Base-by-base conservation (phyloP, 768 basidiomycete genomes). In the Hydnomerulius pinastri region DNA sequence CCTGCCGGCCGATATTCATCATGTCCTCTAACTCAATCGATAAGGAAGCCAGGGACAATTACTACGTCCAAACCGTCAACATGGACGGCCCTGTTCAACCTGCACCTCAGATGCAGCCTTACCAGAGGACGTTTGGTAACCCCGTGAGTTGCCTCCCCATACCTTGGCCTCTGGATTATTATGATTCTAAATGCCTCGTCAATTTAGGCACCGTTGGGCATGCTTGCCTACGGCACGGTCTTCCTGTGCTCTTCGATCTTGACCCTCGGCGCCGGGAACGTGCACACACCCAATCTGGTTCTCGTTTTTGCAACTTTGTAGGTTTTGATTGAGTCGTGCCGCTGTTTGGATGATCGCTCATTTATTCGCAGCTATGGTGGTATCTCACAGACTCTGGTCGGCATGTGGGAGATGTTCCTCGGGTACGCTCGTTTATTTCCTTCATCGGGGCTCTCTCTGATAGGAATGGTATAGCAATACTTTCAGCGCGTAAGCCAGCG, bases 331-430 rank as follows among this genome's bases (percentile, higher is more conserved):
- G 23, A 28, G 7, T 12, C 20, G 6, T n/a, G 6, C 27, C 18
- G 6, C 21, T n/a, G n/a, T 20, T 11, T 39, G 29, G 28, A 9
- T 15, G 30, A 20, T 20, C 8, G 4, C 39, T 55, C 18, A 57
- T 29, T 17, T 29, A 8, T 27, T 48, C 39, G 28, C n/a, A 65
- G 66, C 51, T 65, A 67, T 27, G 65, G 65, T 8, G 63, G 66
- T 36, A 67, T 67, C 41, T 58, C 62, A 15, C 65, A 65, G 42
- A 62, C 63, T 4, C 48, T 65, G 8, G 63, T 65, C 7, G 63
- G 65, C 33, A 63, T 67, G 64, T 67, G 66, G 64, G 64, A 67
- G 24, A 62, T 65, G 54, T 65, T 59, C 55, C 63, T 67, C 24
- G 64, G 63, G 63, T 58, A 44, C 43, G 65, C 41, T n/a, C 17